These are phyloP conservation scores for Serendipita sp. DNA, from an alignment of 768 basidiomycete genomes.

Conservation along the genomic window DNA sequence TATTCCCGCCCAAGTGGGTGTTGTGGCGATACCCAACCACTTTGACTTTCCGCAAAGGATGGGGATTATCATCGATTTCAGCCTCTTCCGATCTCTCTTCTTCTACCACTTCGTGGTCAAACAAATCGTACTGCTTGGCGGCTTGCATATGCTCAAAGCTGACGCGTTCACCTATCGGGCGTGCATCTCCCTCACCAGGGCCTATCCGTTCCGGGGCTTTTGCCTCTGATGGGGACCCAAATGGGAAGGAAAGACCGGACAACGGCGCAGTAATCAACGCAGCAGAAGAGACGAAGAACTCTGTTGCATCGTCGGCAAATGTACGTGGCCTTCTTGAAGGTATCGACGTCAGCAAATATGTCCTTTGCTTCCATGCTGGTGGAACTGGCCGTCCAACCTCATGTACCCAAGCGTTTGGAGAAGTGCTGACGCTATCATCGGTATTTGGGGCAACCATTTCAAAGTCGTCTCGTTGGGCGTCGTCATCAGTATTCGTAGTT, in stretches of 20 bases:
- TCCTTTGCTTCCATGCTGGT: slow-evolving; percentile 39
- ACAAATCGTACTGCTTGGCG: slow-evolving; percentile 40
- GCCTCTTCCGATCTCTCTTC: slow-evolving; percentile 64
- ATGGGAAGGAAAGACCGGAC: slow-evolving; percentile 27
- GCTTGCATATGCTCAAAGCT: slow-evolving; percentile 1
- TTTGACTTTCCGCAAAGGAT: slow-evolving; percentile 37
- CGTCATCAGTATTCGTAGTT: background rate
- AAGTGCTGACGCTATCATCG: background rate
- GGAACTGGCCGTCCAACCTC: slow-evolving; percentile 17
- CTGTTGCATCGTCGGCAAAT: slow-evolving; percentile 54
- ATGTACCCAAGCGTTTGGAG: background rate
- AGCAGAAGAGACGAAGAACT: slow-evolving; percentile 34
- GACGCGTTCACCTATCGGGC: background rate
- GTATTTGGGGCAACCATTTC: background rate
- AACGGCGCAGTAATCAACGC: slow-evolving; percentile 41
- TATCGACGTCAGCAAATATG: slow-evolving; percentile 47
- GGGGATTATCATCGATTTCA: slow-evolving; percentile 59
- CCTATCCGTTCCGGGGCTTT: background rate
- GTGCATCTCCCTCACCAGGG: background rate
- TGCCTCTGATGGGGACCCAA: background rate
- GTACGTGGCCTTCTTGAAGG: slow-evolving; percentile 53
- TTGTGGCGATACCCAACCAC: slow-evolving; percentile 33
- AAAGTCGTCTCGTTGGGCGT: background rate
- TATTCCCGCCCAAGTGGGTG: slow-evolving; percentile 16
- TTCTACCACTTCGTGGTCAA: slow-evolving; percentile 64